Evolutionary conservation across 2,329 filamentous ascomycete genomes (phyloP).

Genomic region (Raffaelea arxii): DNA sequence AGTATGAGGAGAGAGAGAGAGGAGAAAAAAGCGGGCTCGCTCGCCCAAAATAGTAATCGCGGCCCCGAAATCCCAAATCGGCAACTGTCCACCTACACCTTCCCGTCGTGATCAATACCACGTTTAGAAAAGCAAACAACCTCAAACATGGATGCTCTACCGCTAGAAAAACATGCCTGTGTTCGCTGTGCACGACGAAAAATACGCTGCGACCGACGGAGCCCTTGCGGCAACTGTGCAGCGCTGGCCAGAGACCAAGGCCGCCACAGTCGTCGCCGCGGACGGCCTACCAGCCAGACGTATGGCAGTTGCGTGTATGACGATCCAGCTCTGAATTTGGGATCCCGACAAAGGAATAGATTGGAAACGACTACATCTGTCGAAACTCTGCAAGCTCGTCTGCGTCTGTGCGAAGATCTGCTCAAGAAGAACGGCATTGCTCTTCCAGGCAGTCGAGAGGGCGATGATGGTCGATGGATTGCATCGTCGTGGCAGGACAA

Average conservation of each 20-base stretch:
- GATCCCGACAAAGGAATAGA: too few species aligned
- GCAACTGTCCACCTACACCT: background rate
- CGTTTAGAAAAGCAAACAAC: background rate
- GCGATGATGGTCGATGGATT: conserved; percentile 16
- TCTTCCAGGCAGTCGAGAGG: conserved; percentile 3
- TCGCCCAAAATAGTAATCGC: too few species aligned
- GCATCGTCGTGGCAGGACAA: conserved; percentile 10
- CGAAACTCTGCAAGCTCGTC: conserved; percentile 2
- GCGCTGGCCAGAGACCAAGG: background rate
- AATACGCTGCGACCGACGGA: conserved; percentile 12
- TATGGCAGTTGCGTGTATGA: too few species aligned
- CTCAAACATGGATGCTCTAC: too few species aligned
- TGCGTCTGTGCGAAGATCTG: conserved; percentile 19
- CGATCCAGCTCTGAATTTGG: too few species aligned
- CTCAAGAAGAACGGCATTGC: conserved; percentile 18
- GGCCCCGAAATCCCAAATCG: background rate
- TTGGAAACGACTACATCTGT: too few species aligned
- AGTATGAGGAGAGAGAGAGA: background rate
- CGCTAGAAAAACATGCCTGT: conserved; percentile 11
- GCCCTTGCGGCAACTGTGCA: conserved; percentile 12
- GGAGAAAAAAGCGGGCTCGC: too few species aligned
- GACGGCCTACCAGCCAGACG: conserved; percentile 20
- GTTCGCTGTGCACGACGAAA: conserved; percentile 12
- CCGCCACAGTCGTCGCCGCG: conserved; percentile 13
- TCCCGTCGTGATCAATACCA: background rate